Base-by-base conservation (phyloP, 805 yeast species). In the Saccharomycodes ludwigii region DNA sequence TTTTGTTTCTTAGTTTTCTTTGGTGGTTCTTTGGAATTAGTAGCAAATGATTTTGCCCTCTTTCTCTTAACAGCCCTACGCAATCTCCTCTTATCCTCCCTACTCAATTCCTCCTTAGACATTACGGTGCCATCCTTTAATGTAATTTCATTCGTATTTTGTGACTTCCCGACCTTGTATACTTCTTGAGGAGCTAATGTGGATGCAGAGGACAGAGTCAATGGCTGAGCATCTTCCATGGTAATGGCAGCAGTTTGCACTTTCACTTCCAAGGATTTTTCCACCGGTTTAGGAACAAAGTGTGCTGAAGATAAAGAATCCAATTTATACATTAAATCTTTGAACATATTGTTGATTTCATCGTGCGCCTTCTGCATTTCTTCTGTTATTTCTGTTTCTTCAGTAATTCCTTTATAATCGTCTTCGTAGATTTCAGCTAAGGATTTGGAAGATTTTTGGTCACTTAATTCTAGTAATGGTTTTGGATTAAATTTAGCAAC, bases 221-320 rank as follows among this genome's bases (percentile, higher is more conserved):
- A 65, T 30, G 98, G 98, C 59, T 85, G 96, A 2, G 95, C 91
- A 49, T 91, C 97, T 58, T 88, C 98, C 94, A 88, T 82, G 2
- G 77, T 50, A 30, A 91, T 77, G 2, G 94, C 69, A 4, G 94
- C 76, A 0, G 81, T 66, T 35, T 86, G 79, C 23, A 85, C 83
- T 51, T 79, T 83, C 48, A 91, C 76, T 36, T 81, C 85, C 39
- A 88, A 60, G 15, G 76, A 59, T 44, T 82, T 79, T 52, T 81
- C 76, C 23, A 81, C 73, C 12, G 95, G 94, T 55, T 79, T 82
- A 31, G 98, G 98, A 38, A 85, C 70, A 61, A 79, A 91, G 52
- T 85, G 93, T 40, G 95, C 94, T n/a, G 96, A 85, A 31, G 93
- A 74, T 35, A 88, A 64, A 4, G 95, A 75, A 54, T 91, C 97